Evolutionary conservation across 2,329 filamentous ascomycete genomes (phyloP).

Genomic region (Camptophora hylomeconis): DNA sequence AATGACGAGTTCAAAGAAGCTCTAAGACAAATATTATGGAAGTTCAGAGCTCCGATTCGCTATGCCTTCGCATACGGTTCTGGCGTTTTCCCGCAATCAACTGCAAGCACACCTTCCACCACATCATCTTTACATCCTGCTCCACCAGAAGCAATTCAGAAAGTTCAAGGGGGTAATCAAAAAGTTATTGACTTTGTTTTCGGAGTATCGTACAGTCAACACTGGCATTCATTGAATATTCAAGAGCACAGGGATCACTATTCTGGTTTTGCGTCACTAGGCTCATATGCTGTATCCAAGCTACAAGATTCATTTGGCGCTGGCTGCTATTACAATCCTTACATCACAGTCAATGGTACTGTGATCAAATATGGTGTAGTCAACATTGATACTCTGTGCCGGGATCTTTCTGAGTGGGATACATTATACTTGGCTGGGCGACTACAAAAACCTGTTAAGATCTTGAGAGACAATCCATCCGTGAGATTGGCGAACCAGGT

Average conservation of each 20-base stretch:
- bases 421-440: constrained; percentile 93
- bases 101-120: constrained; percentile 24
- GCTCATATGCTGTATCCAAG: constrained; percentile 70
- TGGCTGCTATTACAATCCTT: constrained; percentile 95
- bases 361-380: constrained; percentile 98
- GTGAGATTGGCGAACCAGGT: constrained; percentile 92
- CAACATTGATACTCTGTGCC: constrained; percentile 77
- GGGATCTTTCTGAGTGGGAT: constrained; percentile 80
- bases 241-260: constrained; percentile 84
- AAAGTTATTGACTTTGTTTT: constrained; percentile 99
- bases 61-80: constrained; percentile 98
- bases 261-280: constrained; percentile 68
- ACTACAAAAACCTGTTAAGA: constrained; percentile 95
- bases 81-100: constrained; percentile 76
- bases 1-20: constrained; percentile 92
- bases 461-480: constrained; percentile 81
- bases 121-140: constrained; percentile 61
- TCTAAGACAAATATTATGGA: constrained; percentile 72
- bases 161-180: constrained; percentile 72
- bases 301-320: constrained; percentile 84
- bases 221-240: constrained; percentile 93
- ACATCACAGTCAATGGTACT: constrained; percentile 85
- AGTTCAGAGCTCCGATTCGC: constrained; percentile 83
- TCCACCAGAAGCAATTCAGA: constrained; percentile 65
- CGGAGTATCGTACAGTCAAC: constrained; percentile 83